Conservation (phyloP, 164 flowering plant species). For the Dillenia turbinata region DNA sequence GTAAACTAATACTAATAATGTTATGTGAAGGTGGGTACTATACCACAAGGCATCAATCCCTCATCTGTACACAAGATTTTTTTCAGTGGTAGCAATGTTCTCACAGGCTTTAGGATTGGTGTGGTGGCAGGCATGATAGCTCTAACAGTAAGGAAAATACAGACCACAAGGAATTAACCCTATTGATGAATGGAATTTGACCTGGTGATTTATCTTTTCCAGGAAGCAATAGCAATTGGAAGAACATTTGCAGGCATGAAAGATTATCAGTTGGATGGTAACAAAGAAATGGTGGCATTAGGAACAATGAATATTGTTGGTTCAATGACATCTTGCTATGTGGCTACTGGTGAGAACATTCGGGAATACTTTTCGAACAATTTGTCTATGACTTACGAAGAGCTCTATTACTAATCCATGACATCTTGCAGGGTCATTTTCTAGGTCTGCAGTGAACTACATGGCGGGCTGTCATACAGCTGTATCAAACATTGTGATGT, state of each 20-base stretch:
- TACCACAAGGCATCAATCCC: conserved; percentile 71
- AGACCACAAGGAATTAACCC: background rate
- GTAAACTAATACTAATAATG: conserved; percentile 3
- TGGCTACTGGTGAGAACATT: conserved; percentile 60
- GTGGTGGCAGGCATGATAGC: conserved; percentile 81
- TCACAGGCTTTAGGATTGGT: conserved; percentile 68
- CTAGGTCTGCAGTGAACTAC: conserved; percentile 89
- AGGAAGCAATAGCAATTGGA: conserved; percentile 94
- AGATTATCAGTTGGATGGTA: conserved; percentile 83
- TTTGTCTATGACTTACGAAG: background rate
- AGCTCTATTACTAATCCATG: too few relatives aligned
- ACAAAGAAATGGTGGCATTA: conserved; percentile 95
- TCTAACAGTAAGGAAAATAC: conserved; percentile 51
- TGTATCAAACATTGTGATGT: conserved; percentile 89
- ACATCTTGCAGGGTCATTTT: conserved; percentile 71
- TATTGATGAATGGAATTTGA: background rate
- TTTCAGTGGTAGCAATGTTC: conserved; percentile 51
- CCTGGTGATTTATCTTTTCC: conserved; percentile 14
- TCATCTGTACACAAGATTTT: conserved; percentile 54
- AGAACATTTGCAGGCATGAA: conserved; percentile 89
- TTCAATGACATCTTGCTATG: conserved; percentile 91
- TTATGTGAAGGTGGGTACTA: conserved; percentile 55
- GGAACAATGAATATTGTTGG: conserved; percentile 89
- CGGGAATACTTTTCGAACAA: background rate
- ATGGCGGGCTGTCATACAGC: conserved; percentile 94